Percentiles rank a stretch among this genome's conserved stretches.
Conservation (phyloP, 2,329 filamentous ascomycete genomes). For the Colletotrichum truncatum region DNA sequence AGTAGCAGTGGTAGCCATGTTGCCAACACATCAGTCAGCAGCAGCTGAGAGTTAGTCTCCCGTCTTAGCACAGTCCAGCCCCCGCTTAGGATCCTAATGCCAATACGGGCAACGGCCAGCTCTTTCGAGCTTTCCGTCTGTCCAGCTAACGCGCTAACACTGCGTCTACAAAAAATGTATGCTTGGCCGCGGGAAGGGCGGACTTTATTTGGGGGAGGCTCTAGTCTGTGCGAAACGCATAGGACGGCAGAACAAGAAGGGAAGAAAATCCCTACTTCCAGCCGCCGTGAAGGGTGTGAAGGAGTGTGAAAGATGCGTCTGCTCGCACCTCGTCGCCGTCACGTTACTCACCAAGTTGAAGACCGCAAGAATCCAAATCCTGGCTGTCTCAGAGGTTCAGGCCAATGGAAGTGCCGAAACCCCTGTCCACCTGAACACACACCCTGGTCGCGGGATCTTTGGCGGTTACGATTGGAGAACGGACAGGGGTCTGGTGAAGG, state of each 20-base stretch:
- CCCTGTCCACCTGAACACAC: constrained; percentile 39
- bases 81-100: not conserved
- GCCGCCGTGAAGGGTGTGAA: constrained; percentile 18
- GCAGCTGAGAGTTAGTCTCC: constrained; percentile 9
- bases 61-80: constrained; percentile 16
- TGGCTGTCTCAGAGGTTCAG: constrained; percentile 34
- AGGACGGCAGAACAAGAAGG: not conserved
- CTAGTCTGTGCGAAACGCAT: constrained; percentile 4
- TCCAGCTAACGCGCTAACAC: constrained; percentile 39
- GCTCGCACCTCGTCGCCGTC: constrained; percentile 41
- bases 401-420: constrained; percentile 44
- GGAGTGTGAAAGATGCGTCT: constrained; percentile 13
- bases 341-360: constrained; percentile 42
- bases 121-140: not conserved
- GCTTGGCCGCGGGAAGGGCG: constrained; percentile 16
- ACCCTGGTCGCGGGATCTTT: constrained; percentile 38
- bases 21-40: constrained; percentile 19
- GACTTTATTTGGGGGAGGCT: not conserved
- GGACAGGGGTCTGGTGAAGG: constrained; percentile 7
- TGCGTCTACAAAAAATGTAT: constrained; percentile 30
- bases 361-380: constrained; percentile 32
- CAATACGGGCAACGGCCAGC: too few species aligned
- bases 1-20: not conserved
- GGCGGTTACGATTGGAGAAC: constrained; percentile 45
- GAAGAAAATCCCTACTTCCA: not conserved